A percentile compares a stretch with the other conserved stretches of the same genome.
Evolutionary conservation across 495 filamentous ascomycete genomes (phyloP).

Genomic region (Bacidia rubella): DNA sequence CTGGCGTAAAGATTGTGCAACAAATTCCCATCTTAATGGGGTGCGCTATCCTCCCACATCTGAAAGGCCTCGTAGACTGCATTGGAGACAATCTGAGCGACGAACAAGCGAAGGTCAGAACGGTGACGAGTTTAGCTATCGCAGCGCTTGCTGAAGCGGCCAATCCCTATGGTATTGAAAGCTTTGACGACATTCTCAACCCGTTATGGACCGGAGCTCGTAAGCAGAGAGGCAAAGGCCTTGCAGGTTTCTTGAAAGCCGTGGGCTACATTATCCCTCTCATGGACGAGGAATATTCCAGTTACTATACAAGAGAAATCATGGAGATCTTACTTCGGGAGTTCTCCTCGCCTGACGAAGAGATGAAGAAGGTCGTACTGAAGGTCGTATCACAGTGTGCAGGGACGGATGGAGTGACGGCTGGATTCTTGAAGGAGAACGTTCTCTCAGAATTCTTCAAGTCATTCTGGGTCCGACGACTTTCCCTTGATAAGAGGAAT

Average conservation of each 20-base stretch:
- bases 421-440: constrained; percentile 85
- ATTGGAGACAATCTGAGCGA: constrained; percentile 93
- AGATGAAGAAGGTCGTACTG: constrained; percentile 99
- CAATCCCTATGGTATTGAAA: constrained; percentile 97
- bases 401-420: constrained; percentile 86
- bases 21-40: constrained; percentile 99
- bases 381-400: constrained; percentile 98
- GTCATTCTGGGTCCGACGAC: constrained; percentile 93
- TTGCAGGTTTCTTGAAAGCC: constrained; percentile 93
- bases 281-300: constrained; percentile 99
- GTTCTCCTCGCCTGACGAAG: constrained; percentile 91
- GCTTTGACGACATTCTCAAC: constrained; percentile 94
- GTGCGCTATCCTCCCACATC: constrained; percentile 88
- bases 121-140: constrained; percentile 88
- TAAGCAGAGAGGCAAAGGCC: constrained; percentile 90
- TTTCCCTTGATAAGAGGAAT: constrained; percentile 94
- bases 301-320: constrained; percentile 96
- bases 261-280: constrained; percentile 97
- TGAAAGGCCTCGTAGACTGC: constrained; percentile 93
- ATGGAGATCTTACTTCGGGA: constrained; percentile 97
- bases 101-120: constrained; percentile 94
- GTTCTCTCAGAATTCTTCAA: constrained; percentile 96
- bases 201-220: constrained; percentile 87
- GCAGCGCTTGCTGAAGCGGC: constrained; percentile 93
- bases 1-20: constrained; percentile 98